Evolutionary conservation across 306 rosid species (phyloP).

Genomic region (Biancaea sappan): DNA sequence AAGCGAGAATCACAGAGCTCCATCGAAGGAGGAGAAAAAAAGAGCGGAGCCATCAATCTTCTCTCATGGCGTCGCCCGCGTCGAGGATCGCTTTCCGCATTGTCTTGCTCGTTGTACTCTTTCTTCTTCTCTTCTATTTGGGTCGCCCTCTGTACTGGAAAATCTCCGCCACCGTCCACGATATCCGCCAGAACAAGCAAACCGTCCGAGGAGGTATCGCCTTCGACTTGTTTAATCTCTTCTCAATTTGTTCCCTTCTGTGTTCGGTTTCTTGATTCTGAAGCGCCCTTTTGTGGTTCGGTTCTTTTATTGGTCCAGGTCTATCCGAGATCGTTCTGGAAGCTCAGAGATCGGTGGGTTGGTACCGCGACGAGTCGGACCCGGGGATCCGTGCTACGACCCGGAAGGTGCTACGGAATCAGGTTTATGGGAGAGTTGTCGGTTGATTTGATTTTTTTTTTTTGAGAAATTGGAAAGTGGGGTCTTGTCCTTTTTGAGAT

Average conservation of each 20-base stretch:
- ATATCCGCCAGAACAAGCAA: slow-evolving; percentile 68
- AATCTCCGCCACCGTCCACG: slow-evolving; percentile 64
- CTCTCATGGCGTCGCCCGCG: slow-evolving; percentile 52
- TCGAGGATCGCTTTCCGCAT: slow-evolving; percentile 59
- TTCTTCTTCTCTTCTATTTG: slow-evolving; percentile 59
- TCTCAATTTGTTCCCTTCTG: neutral
- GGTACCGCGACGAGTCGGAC: slow-evolving; percentile 43
- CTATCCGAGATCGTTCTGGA: slow-evolving; percentile 64
- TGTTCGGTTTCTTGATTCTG: neutral
- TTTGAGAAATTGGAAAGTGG: neutral
- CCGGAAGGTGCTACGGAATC: slow-evolving; percentile 35
- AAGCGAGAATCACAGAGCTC: neutral
- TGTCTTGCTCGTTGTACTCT: slow-evolving; percentile 30
- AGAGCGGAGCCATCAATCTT: neutral
- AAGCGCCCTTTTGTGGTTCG: neutral
- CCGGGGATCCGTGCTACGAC: slow-evolving; percentile 13
- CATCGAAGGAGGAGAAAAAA: neutral
- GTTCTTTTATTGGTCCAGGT: slow-evolving; percentile 40
- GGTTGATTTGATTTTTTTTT: neutral
- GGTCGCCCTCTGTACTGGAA: slow-evolving; percentile 86
- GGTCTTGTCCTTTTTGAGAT: neutral
- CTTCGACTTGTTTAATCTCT: neutral
- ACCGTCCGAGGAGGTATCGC: slow-evolving; percentile 68
- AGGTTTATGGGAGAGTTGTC: neutral
- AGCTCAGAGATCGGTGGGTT: slow-evolving; percentile 74